These are phyloP conservation scores for Kalanchoe fedtschenkoi DNA, from an alignment of 164 flowering plant genomes.

Conservation along the genomic window DNA sequence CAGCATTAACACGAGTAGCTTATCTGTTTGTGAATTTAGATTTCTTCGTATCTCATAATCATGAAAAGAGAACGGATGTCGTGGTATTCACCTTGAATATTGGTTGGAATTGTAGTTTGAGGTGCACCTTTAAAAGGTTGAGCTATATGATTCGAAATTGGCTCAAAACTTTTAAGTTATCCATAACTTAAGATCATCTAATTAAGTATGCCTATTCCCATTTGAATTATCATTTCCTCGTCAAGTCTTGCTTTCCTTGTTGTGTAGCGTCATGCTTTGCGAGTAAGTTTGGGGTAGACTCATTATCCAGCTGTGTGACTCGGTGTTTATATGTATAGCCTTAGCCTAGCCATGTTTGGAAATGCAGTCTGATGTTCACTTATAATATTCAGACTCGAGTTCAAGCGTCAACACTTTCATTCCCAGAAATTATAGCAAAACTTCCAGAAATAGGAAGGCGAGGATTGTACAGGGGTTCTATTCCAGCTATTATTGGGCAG, in stretches of 20 bases:
- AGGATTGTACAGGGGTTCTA: constrained; percentile 82
- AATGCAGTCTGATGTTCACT: not conserved
- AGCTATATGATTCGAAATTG: not conserved
- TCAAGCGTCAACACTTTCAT: constrained; percentile 85
- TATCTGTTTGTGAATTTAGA: not conserved
- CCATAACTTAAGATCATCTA: not conserved
- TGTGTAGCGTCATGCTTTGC: not conserved
- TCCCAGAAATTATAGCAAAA: constrained; percentile 73
- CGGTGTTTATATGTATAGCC: not conserved
- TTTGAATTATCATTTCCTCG: not conserved
- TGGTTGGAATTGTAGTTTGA: not conserved
- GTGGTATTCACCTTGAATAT: not conserved
- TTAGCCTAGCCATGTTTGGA: not conserved
- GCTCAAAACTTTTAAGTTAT: not conserved
- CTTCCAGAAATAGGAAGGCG: constrained; percentile 79
- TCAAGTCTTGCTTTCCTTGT: not conserved
- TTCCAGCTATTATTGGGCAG: constrained; percentile 94
- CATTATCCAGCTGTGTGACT: not conserved
- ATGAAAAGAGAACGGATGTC: not conserved
- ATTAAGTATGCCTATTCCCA: not conserved
- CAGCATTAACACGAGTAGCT: not conserved
- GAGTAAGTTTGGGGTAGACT: not conserved
- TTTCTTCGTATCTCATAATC: not conserved
- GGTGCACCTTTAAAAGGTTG: not conserved
- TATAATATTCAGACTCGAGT: constrained; percentile 62